Evolutionary conservation across 106 monocot genomes (phyloP), one percentile per base, ranked within the genome.

Genomic region (Allium sativum): DNA sequence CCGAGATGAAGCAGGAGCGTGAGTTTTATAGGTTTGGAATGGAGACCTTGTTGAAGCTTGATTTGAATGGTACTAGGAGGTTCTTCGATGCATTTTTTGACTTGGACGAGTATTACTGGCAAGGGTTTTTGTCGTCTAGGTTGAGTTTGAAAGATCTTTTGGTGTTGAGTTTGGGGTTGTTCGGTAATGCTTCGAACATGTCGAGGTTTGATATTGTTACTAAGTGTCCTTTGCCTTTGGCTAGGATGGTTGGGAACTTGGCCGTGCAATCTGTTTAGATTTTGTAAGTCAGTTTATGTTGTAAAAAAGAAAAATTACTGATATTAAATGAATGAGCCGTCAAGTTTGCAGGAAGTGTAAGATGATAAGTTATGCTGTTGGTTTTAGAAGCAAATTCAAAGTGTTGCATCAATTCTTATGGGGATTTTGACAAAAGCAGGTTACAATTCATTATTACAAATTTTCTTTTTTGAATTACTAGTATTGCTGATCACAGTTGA

Each of bases 51-150:
- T 19, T 76, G 65, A 44, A 41, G 70, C 53, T 76, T 44, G 76
- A 70, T 44, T 42, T 76, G 59, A n/a, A 56, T 14, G 75, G 69
- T 20, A 75, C 69, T 4, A 62, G 69, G 56, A 51, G 68, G 40
- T 75, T 75, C 21, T 75, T 75, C 19, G 75, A 75, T n/a, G 75
- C 75, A 1, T 75, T 75, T 61, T 75, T 75, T 52, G 69, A 69
- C 14, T 41, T 75, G 55, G 75, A 75, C 6, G 56, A 60, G 1
- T 41, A 69, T 18, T 61, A 75, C 6, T 75, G 69, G 75, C 48
- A 75, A 18, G 75, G 75, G 14, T 75, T 69, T 14, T 17, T 75
- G 12, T 69, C 75, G 2, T 69, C 68, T 5, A 55, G 64, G 64
- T 22, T 75, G 69, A 54, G 61, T 10, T 5, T 69, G 31, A 22